Percentiles rank a stretch among this genome's conserved stretches.
Conservation (phyloP, 345 rosid species). For the Draba incana region DNA sequence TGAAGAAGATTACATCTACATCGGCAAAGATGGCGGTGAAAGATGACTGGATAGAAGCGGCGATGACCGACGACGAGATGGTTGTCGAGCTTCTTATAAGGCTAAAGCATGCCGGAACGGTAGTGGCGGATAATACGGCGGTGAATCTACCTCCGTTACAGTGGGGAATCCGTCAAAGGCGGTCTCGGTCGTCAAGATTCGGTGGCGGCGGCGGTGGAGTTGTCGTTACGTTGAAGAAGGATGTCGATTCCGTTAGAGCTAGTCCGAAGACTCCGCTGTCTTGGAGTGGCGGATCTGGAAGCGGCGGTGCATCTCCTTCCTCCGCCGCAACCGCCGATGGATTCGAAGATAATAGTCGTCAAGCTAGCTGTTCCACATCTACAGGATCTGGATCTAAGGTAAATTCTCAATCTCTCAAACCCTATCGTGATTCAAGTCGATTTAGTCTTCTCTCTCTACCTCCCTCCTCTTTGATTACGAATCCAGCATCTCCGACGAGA, state of each 20-base stretch:
- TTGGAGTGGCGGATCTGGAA: constrained; percentile 67
- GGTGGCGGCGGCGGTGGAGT: constrained; percentile 34
- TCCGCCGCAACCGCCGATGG: constrained; percentile 63
- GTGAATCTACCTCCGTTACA: constrained; percentile 43
- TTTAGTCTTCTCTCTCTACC: constrained; percentile 18
- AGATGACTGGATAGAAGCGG: constrained; percentile 76
- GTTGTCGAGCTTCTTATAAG: constrained; percentile 71
- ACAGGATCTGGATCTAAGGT: constrained; percentile 81
- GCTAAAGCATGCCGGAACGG: constrained; percentile 47
- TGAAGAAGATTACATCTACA: constrained; percentile 25
- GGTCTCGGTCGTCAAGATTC: constrained; percentile 54
- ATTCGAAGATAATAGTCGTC: constrained; percentile 61
- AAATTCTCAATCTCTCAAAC: constrained; percentile 4
- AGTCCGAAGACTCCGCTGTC: constrained; percentile 81
- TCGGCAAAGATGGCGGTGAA: constrained; percentile 33
- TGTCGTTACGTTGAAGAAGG: constrained; percentile 39
- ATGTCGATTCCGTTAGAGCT: constrained; percentile 53
- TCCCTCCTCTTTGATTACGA: background rate
- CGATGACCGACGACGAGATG: constrained; percentile 65
- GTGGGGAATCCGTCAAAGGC: constrained; percentile 68
- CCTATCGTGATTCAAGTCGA: background rate
- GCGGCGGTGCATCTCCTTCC: constrained; percentile 53
- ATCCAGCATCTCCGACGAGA: background rate
- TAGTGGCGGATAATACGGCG: constrained; percentile 34
- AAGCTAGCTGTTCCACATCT: constrained; percentile 47